Base-by-base conservation (phyloP, 1,139 yeast species). In the Neolecta irregularis region DNA sequence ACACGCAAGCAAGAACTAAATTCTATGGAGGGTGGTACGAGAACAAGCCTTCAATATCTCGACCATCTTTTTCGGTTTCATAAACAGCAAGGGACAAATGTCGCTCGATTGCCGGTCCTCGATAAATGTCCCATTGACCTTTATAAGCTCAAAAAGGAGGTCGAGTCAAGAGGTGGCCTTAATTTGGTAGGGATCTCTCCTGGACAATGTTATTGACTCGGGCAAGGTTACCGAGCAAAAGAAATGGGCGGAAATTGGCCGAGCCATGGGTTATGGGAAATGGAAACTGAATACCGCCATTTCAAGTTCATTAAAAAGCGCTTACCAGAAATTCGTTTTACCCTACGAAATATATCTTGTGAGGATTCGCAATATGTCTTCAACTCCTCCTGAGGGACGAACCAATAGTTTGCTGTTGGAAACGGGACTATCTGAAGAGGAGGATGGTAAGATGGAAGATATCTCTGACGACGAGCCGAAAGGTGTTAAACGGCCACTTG, bases 221-320 rank as follows among this genome's bases (percentile, higher is more conserved):
- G 4, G 20, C 7, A 12, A 28, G 31, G 31, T 17, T 4, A 24
- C 18, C 13, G 39, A 16, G 33, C 48, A 48, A 28, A 60, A 58
- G 44, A 50, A 51, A 30, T 61, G 64, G 65, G 61, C 61, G 4
- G 62, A 60, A 34, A 48, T 61, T 15, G 88, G 88, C 9, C 60
- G 83, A 36, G 92, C 77, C 46, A 57, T 79, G 36, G 92, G 92
- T 0, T 76, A 74, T 50, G 65, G 70, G 23, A 81, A 78, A 3
- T 32, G 70, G 73, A 69, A 74, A 80, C 18, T 74, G 83, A 16
- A 56, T 76, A 36, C 72, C 83, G 13, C 70, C 81, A 33, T 35
- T 7, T n/a, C n/a, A n/a, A 32, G 26, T 5, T 67, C 81, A 0
- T 57, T 79, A 40, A 72, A 76, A 48, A 56, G 69, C 1, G 69